A percentile compares a stretch with the other conserved stretches of the same genome.
Evolutionary conservation across 2,329 filamentous ascomycete genomes (phyloP).

Genomic region (Stagonosporopsis tanaceti): DNA sequence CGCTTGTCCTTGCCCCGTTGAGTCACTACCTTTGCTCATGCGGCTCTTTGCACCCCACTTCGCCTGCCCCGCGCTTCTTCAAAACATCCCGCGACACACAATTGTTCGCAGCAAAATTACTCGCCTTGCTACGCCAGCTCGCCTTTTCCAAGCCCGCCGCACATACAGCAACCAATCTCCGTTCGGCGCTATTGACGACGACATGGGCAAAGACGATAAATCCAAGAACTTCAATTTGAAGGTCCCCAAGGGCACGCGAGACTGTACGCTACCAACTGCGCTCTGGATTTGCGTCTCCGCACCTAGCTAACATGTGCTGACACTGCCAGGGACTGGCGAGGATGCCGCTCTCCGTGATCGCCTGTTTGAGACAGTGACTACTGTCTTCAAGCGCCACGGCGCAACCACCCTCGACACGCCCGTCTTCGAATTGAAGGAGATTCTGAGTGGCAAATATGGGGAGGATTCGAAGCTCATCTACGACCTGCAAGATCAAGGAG

Average conservation of each 20-base stretch:
- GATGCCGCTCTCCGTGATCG: conserved; percentile 48
- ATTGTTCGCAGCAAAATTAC: conserved; percentile 26
- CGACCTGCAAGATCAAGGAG: conserved; percentile 85
- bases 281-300: conserved; percentile 54
- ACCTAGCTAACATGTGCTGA: conserved; percentile 23
- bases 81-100: conserved; percentile 31
- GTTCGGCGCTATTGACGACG: conserved; percentile 34
- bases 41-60: conserved; percentile 42
- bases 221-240: conserved; percentile 72
- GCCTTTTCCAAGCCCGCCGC: conserved; percentile 23
- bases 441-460: conserved; percentile 88
- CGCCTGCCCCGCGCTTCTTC: conserved; percentile 40
- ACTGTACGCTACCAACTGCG: conserved; percentile 73
- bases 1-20: conserved; percentile 32
- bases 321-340: conserved; percentile 37
- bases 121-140: conserved; percentile 17
- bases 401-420: conserved; percentile 60
- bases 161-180: conserved; percentile 27
- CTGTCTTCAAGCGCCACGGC: conserved; percentile 50
- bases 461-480: conserved; percentile 94
- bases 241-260: conserved; percentile 89
- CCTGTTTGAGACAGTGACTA: conserved; percentile 46
- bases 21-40: conserved; percentile 41
- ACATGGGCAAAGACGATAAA: conserved; percentile 58
- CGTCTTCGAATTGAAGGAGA: conserved; percentile 87